Percentiles rank a stretch among this genome's conserved stretches.
phyloP scores from a whole-genome alignment of 345 rosid species.

The Noccaea caerulescens region DNA sequence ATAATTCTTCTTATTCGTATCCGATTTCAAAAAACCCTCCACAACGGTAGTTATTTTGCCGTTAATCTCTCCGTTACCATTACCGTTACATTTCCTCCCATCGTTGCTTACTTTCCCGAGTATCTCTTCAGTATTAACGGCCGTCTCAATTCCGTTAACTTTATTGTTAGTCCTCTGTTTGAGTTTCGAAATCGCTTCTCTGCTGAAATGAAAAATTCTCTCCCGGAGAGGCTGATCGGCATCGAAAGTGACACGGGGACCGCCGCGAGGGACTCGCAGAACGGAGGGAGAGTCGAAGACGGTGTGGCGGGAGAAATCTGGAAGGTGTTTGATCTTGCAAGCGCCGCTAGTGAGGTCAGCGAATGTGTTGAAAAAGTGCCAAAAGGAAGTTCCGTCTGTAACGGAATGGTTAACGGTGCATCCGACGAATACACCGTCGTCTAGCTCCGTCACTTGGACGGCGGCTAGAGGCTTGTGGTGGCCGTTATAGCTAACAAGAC shows the following conservation, averaged over 20 bases:
- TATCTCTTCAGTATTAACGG: slow-evolving; percentile 45
- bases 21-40: slow-evolving; percentile 27
- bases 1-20: slow-evolving; percentile 14
- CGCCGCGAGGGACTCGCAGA: slow-evolving; percentile 72
- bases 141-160: slow-evolving; percentile 36
- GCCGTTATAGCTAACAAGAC: slow-evolving; percentile 77
- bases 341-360: slow-evolving; percentile 73
- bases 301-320: slow-evolving; percentile 65
- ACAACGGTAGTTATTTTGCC: slow-evolving; percentile 39
- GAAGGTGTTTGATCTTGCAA: slow-evolving; percentile 59
- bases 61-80: slow-evolving; percentile 51
- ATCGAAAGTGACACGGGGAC: slow-evolving; percentile 74
- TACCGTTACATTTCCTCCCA: slow-evolving; percentile 52
- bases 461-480: slow-evolving; percentile 74
- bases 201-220: slow-evolving; percentile 80
- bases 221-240: slow-evolving; percentile 76
- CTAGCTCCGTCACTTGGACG: slow-evolving; percentile 81
- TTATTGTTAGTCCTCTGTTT: slow-evolving; percentile 69
- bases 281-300: slow-evolving; percentile 68
- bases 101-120: slow-evolving; percentile 61
- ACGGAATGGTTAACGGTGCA: slow-evolving; percentile 86
- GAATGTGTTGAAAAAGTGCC: slow-evolving; percentile 92
- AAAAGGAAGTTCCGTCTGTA: slow-evolving; percentile 87
- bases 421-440: slow-evolving; percentile 78
- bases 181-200: slow-evolving; percentile 67